Percentiles rank a stretch among this genome's conserved stretches.
These are phyloP conservation scores for Emergomyces orientalis DNA, from an alignment of 2,329 filamentous ascomycete species.

Conservation along the genomic window DNA sequence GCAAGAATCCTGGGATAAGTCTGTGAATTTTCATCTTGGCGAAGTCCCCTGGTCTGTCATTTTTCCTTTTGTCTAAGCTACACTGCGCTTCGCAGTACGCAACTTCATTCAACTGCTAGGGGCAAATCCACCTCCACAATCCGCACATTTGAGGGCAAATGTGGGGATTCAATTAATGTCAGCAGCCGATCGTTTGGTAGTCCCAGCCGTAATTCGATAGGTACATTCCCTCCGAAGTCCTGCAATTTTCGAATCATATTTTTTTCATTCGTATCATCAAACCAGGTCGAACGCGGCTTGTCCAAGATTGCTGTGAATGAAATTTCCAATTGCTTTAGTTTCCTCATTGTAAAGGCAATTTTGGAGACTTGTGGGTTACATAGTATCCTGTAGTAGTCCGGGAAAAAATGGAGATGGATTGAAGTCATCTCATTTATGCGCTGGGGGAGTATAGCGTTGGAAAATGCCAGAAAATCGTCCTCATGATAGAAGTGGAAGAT, in stretches of 20 bases:
- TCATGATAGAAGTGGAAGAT: not conserved
- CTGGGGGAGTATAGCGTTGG: not conserved
- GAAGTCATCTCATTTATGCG: not conserved
- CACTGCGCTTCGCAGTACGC: not conserved
- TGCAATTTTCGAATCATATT: not conserved
- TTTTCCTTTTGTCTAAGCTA: not conserved
- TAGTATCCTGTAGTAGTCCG: too few relatives aligned
- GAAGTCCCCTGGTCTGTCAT: too few relatives aligned
- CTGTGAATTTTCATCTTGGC: not conserved
- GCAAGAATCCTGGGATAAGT: not conserved
- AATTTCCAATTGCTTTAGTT: not conserved
- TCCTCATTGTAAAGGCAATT: not conserved
- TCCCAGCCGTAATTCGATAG: not conserved
- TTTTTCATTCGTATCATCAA: not conserved
- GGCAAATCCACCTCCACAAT: not conserved
- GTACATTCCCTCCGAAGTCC: not conserved
- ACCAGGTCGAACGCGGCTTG: too few relatives aligned
- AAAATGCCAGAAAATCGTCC: not conserved
- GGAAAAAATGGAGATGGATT: not conserved
- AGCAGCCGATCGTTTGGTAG: not conserved
- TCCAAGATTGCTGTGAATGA: not conserved
- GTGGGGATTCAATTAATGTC: not conserved
- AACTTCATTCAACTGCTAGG: not conserved
- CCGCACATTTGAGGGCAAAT: not conserved
- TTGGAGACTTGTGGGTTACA: not conserved